phyloP scores from a whole-genome alignment of 768 basidiomycete species.

The Boletus pseudopeckii region DNA sequence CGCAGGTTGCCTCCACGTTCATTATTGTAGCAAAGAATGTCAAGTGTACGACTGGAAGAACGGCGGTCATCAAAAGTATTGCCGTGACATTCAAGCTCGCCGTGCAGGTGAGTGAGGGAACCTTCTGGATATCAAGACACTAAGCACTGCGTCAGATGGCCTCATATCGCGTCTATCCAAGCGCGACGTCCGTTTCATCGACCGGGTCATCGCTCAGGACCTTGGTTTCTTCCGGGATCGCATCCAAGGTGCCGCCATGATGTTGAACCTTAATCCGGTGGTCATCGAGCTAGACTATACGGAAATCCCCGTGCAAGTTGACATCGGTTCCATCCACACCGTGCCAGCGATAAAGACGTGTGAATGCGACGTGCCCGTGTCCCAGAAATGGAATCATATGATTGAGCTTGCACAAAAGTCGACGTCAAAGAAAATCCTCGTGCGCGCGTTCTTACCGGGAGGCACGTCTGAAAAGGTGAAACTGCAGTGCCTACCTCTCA shows the following conservation, averaged over 20 bases:
- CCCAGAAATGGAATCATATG: slow-evolving; percentile 27
- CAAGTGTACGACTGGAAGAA: slow-evolving; percentile 30
- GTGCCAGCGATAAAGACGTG: slow-evolving; percentile 16
- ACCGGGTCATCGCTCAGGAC: slow-evolving; percentile 22
- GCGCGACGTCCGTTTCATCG: slow-evolving; percentile 24
- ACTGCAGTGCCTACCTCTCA: slow-evolving; percentile 25
- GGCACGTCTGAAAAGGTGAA: slow-evolving; percentile 25
- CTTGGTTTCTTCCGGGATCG: slow-evolving; percentile 13
- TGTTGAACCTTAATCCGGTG: slow-evolving; percentile 7
- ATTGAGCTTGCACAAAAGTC: slow-evolving; percentile 27
- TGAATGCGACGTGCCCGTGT: slow-evolving; percentile 19
- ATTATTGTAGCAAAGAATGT: slow-evolving; percentile 32
- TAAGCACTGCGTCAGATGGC: slow-evolving; percentile 17
- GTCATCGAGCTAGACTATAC: slow-evolving; percentile 29
- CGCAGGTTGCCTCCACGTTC: slow-evolving; percentile 27
- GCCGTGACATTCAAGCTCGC: slow-evolving; percentile 26
- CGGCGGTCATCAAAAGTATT: slow-evolving; percentile 26
- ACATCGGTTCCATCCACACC: slow-evolving; percentile 15
- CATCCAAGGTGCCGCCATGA: slow-evolving; percentile 12
- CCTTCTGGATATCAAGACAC: background rate
- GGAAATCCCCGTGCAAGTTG: slow-evolving; percentile 12
- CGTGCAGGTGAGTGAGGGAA: slow-evolving; percentile 18
- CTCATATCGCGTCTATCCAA: slow-evolving; percentile 19
- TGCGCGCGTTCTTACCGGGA: slow-evolving; percentile 28
- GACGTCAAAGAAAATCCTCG: slow-evolving; percentile 18